Percentiles rank a stretch among this genome's conserved stretches.
Conservation (phyloP, 352 stramenopile genomes). For the Phytopythium ostracodes region DNA sequence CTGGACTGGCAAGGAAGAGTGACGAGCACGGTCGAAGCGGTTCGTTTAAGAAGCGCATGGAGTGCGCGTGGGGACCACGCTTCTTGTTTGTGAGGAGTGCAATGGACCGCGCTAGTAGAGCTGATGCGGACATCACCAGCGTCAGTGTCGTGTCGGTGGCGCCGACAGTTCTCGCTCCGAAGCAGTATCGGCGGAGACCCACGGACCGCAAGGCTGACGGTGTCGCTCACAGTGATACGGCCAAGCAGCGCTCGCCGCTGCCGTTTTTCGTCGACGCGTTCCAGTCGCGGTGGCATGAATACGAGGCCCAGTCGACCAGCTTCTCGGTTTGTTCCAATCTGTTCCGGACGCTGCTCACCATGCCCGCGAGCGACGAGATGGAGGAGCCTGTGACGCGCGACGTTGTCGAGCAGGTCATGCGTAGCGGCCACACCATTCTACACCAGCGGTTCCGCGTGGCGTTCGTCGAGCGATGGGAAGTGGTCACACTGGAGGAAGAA, state of each 20-base stretch:
- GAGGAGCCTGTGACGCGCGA: slow-evolving; percentile 50
- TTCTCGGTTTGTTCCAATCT: slow-evolving; percentile 48
- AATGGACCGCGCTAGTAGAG: not conserved
- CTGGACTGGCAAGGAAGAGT: not conserved
- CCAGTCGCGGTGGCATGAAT: slow-evolving; percentile 43
- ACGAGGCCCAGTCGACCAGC: slow-evolving; percentile 51
- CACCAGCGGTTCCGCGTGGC: slow-evolving; percentile 72
- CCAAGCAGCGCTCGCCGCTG: slow-evolving; percentile 29
- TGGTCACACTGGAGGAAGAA: slow-evolving; percentile 49
- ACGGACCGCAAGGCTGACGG: not conserved
- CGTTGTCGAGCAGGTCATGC: slow-evolving; percentile 47
- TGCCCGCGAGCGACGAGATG: slow-evolving; percentile 36
- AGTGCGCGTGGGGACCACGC: slow-evolving; percentile 52
- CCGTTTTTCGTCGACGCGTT: slow-evolving; percentile 42
- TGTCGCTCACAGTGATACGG: not conserved
- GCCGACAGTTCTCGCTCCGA: not conserved
- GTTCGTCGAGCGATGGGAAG: slow-evolving; percentile 74
- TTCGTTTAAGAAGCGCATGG: slow-evolving; percentile 55
- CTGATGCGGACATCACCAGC: not conserved
- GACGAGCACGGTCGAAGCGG: slow-evolving; percentile 12
- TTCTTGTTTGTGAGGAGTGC: slow-evolving; percentile 37
- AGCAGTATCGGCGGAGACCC: not conserved
- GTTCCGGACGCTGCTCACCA: slow-evolving; percentile 38
- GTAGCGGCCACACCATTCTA: slow-evolving; percentile 54
- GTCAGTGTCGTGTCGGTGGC: not conserved